A percentile compares a stretch with the other conserved stretches of the same genome.
Conservation (phyloP, 1,284 basidiomycete genomes). For the Cryptococcus sp. region DNA sequence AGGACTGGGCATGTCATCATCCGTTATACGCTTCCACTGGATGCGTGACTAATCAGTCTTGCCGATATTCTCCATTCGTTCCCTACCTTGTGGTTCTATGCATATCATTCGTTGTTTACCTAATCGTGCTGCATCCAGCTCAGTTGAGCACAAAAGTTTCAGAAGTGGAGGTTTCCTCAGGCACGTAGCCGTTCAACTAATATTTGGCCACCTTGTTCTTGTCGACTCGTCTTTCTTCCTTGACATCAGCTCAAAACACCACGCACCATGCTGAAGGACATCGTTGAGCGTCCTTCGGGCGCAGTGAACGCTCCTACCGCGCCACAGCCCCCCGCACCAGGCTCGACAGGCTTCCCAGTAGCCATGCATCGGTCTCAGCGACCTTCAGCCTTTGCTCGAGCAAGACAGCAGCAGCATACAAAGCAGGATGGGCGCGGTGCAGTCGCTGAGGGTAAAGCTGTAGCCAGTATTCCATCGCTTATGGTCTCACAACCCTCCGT, state of each 20-base stretch:
- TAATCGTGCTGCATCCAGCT: not conserved
- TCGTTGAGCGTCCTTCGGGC: conserved; percentile 30
- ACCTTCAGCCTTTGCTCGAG: conserved; percentile 20
- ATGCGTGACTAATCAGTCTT: conserved; percentile 45
- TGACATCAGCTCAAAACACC: not conserved
- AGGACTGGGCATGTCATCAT: conserved; percentile 45
- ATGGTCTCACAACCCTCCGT: not conserved
- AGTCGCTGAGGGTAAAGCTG: conserved; percentile 15
- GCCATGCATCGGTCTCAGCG: conserved; percentile 20
- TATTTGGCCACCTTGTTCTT: not conserved
- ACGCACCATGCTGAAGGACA: conserved; percentile 32
- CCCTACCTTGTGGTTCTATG: too few species aligned
- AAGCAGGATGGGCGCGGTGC: conserved; percentile 7
- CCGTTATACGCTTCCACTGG: conserved; percentile 36
- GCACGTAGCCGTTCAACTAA: too few species aligned
- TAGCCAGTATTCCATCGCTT: conserved; percentile 11
- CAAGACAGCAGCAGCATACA: conserved; percentile 15
- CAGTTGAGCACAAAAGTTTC: not conserved
- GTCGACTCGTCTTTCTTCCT: not conserved
- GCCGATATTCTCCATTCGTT: conserved; percentile 26
- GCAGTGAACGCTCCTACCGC: conserved; percentile 6
- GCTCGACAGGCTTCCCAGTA: conserved; percentile 18
- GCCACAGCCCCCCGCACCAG: conserved; percentile 6
- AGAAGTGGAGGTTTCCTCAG: too few species aligned
- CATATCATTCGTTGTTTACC: not conserved